These are phyloP conservation scores for Solanum corneliomulleri DNA, from an alignment of 257 asterid genomes.

Conservation along the genomic window DNA sequence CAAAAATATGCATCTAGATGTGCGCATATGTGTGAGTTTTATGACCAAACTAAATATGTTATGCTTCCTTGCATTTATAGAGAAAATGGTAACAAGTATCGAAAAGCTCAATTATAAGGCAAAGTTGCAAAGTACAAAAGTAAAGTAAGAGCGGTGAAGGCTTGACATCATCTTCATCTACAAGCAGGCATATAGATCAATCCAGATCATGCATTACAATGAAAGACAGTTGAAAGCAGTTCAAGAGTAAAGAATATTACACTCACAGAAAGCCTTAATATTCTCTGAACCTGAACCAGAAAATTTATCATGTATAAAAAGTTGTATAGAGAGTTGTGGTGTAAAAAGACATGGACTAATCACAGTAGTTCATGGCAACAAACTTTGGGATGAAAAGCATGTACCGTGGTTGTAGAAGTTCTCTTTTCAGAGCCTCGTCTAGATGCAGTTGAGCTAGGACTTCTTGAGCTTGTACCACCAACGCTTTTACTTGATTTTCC, in stretches of 20 bases:
- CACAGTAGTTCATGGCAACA: background rate
- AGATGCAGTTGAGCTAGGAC: slow-evolving; percentile 44
- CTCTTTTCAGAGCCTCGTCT: slow-evolving; percentile 55
- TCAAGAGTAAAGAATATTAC: background rate
- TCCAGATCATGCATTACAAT: background rate
- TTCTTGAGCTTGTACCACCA: slow-evolving; percentile 38
- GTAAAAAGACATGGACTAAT: background rate
- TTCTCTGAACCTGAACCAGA: background rate
- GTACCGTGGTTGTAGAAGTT: slow-evolving; percentile 52
- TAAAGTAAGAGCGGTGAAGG: background rate
- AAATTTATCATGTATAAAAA: background rate
- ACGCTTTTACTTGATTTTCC: slow-evolving; percentile 51
- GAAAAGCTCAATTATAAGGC: background rate
- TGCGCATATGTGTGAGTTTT: background rate
- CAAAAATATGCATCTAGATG: background rate
- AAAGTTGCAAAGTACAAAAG: background rate
- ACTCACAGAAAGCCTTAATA: background rate
- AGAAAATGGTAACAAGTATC: background rate
- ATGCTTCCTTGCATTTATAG: background rate
- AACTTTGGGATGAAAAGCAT: background rate
- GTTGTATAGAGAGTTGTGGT: background rate
- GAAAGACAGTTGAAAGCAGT: background rate
- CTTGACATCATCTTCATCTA: background rate
- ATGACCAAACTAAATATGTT: background rate
- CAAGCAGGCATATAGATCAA: background rate